These are phyloP conservation scores for Lasiodiplodia citricola DNA, from an alignment of 2,329 filamentous ascomycete genomes.

Conservation along the genomic window DNA sequence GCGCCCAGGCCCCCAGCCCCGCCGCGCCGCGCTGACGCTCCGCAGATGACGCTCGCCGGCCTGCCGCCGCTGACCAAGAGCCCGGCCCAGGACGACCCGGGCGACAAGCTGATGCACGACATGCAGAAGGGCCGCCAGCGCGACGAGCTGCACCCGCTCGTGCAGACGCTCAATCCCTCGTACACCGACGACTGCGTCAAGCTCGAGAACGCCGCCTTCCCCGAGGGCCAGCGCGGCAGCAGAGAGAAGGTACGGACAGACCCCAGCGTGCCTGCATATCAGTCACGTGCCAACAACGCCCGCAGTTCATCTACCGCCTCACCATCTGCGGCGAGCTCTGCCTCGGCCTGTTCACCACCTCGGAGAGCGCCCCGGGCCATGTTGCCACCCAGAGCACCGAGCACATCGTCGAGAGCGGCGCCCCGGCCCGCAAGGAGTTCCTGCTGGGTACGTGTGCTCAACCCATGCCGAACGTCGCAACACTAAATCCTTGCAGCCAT, in stretches of 20 bases:
- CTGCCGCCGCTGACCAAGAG: constrained; percentile 46
- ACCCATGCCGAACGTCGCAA: neutral
- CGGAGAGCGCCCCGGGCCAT: constrained; percentile 49
- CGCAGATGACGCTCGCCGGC: constrained; percentile 37
- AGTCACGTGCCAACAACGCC: constrained; percentile 14
- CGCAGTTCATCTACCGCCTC: constrained; percentile 77
- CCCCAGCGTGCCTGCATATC: constrained; percentile 15
- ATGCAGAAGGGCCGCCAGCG: constrained; percentile 41
- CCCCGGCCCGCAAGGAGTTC: constrained; percentile 63
- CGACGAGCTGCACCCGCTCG: constrained; percentile 72
- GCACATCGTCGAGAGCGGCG: constrained; percentile 63
- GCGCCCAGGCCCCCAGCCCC: neutral
- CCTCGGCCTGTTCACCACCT: constrained; percentile 77
- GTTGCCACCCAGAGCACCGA: constrained; percentile 61
- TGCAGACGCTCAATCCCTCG: constrained; percentile 72
- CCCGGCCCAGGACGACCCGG: constrained; percentile 24
- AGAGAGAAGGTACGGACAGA: constrained; percentile 61
- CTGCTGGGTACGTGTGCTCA: constrained; percentile 56
- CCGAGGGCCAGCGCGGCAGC: constrained; percentile 61
- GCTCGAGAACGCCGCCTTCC: constrained; percentile 64
- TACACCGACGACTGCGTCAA: constrained; percentile 67
- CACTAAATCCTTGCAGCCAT: constrained; percentile 58
- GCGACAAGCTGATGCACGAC: constrained; percentile 30
- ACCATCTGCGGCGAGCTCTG: constrained; percentile 75
- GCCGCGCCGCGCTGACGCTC: neutral